These are phyloP conservation scores for Datisca glomerata DNA, from an alignment of 306 rosid species.

Conservation along the genomic window DNA sequence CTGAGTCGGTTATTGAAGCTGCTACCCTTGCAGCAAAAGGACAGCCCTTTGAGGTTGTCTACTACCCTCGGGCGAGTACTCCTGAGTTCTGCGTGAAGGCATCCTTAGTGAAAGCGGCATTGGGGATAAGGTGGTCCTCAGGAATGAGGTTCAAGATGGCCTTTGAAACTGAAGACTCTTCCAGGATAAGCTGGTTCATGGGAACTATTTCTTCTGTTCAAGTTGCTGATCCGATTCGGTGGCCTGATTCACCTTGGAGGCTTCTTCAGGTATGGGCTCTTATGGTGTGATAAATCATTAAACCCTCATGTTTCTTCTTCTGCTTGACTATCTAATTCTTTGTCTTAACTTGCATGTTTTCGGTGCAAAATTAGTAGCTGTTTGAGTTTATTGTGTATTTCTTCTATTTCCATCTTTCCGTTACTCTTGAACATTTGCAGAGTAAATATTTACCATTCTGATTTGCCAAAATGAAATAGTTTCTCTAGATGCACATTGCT, in stretches of 20 bases:
- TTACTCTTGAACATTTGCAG: too few relatives aligned
- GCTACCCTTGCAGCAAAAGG: constrained; percentile 56
- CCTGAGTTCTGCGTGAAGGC: constrained; percentile 90
- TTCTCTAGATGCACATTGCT: too few relatives aligned
- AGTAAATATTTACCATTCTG: too few relatives aligned
- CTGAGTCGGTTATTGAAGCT: constrained; percentile 70
- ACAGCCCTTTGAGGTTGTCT: constrained; percentile 73
- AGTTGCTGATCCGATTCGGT: constrained; percentile 54
- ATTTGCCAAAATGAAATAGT: too few relatives aligned
- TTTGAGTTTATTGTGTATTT: too few relatives aligned
- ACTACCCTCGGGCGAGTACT: constrained; percentile 80
- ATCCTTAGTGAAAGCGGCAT: constrained; percentile 47
- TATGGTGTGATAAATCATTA: too few relatives aligned
- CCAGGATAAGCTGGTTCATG: constrained; percentile 83
- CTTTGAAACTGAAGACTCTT: constrained; percentile 85
- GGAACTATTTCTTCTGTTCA: constrained; percentile 79
- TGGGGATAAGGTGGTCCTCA: constrained; percentile 56
- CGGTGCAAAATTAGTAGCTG: too few relatives aligned
- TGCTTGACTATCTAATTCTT: too few relatives aligned
- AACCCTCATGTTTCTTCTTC: too few relatives aligned
- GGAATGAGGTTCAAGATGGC: constrained; percentile 98
- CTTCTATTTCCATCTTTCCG: too few relatives aligned
- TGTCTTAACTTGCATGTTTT: too few relatives aligned
- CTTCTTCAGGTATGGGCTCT: constrained; percentile 88
- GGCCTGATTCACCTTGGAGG: constrained; percentile 98